Evolutionary conservation across 1,284 basidiomycete genomes (phyloP), one percentile per base, ranked within the genome.

Genomic region (Inonotus hispidus): DNA sequence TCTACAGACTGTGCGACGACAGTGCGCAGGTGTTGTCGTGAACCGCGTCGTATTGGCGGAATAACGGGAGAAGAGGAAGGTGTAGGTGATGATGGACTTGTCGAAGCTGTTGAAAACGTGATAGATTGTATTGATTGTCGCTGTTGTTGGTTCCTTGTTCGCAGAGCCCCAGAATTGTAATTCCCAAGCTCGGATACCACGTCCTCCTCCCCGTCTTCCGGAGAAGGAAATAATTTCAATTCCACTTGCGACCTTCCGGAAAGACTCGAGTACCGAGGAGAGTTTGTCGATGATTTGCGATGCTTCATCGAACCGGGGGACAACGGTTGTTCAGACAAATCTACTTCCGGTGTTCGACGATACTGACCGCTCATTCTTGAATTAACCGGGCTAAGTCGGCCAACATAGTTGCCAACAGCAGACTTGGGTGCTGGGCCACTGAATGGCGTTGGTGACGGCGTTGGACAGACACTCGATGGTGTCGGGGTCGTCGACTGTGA

Each of bases 141-240:
- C n/a, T 21, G 14, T 41, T 55, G 53, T 16, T 29, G 53, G 19
- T 11, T 54, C 29, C 23, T 39, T 13, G 19, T 21, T 1, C 38
- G 53, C 10, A 35, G 37, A 39, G 53, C n/a, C 6, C n/a, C 13
- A 19, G 53, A 23, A 13, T 35, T 35, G 58, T 54, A 58, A 35
- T 58, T 58, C 46, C 46, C 60, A 13, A 62, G 50, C 19, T 62
- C 60, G 16, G 60, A 58, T 19, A 62, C 39, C n/a, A 62, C 56
- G 47, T 62, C 60, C 21, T 58, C 25, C 35, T 35, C 50, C 19
- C 6, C 50, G n/a, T 27, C 25, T 19, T n/a, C 29, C 19, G 6
- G 29, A 10, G 50, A 16, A 32, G 27, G 16, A 19, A n/a, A 19
- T 14, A 35, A 35, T 3, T 27, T 16, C 19, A 29, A 35, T 52